These are phyloP conservation scores for Talaromyces stipitatus DNA, from an alignment of 495 filamentous ascomycete species.

Conservation along the genomic window DNA sequence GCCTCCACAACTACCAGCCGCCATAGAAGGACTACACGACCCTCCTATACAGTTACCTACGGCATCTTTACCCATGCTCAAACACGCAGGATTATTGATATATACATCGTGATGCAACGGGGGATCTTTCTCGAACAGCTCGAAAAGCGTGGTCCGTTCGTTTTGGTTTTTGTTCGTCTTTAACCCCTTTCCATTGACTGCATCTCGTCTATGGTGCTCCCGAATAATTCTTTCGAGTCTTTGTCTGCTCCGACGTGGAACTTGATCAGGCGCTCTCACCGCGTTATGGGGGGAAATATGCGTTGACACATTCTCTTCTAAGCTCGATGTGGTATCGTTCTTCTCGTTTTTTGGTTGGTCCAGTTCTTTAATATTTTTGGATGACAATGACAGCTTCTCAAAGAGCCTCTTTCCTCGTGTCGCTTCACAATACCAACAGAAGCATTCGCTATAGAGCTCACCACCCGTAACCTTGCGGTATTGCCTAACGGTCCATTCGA, in stretches of 20 bases:
- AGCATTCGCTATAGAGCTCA: constrained; percentile 72
- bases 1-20: constrained; percentile 45
- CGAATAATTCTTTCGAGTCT: neutral
- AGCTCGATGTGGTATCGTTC: constrained; percentile 45
- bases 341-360: constrained; percentile 37
- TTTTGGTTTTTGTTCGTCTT: neutral
- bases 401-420: constrained; percentile 46
- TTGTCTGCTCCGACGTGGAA: neutral
- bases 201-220: neutral
- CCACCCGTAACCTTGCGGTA: constrained; percentile 54
- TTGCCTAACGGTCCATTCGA: constrained; percentile 65
- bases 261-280: constrained; percentile 12
- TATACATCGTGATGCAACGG: neutral
- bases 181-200: neutral
- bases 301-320: constrained; percentile 49
- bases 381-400: constrained; percentile 33
- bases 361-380: constrained; percentile 22
- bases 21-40: constrained; percentile 46
- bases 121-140: neutral
- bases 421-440: constrained; percentile 87
- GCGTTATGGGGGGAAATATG: constrained; percentile 69
- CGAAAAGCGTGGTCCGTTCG: neutral
- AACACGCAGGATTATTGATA: constrained; percentile 6
- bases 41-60: constrained; percentile 40
- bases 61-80: constrained; percentile 28